A percentile compares a stretch with the other conserved stretches of the same genome.
Conservation (phyloP, 768 basidiomycete species). For the Leucocoprinus sp. region DNA sequence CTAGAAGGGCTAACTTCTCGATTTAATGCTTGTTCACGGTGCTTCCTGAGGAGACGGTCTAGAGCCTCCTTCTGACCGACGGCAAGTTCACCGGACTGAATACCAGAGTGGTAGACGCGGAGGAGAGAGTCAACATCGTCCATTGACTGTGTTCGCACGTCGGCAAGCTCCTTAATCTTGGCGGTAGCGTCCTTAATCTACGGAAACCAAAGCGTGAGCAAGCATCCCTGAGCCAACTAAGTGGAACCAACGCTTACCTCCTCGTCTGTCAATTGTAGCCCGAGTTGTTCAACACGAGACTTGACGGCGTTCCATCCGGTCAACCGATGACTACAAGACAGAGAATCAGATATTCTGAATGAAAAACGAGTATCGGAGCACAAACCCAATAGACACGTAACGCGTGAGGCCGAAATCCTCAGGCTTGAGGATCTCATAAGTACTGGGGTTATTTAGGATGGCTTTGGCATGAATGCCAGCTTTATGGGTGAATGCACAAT, state of each 20-base stretch:
- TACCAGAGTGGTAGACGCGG: slow-evolving; percentile 91
- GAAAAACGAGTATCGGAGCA: slow-evolving; percentile 4
- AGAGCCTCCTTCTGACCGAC: slow-evolving; percentile 92
- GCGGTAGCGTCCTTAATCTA: slow-evolving; percentile 96
- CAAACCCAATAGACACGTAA: slow-evolving; percentile 93
- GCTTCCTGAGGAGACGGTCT: slow-evolving; percentile 77
- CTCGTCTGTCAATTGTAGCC: slow-evolving; percentile 82
- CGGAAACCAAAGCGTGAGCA: slow-evolving; percentile 1
- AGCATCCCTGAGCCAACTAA: slow-evolving; percentile 2
- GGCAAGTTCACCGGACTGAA: slow-evolving; percentile 84
- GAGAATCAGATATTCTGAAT: neutral
- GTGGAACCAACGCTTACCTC: slow-evolving; percentile 46
- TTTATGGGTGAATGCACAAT: slow-evolving; percentile 99
- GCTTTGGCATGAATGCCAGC: slow-evolving; percentile 99
- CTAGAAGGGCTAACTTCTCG: slow-evolving; percentile 19
- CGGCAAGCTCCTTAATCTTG: slow-evolving; percentile 99
- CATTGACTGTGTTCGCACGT: slow-evolving; percentile 97
- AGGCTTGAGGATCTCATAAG: slow-evolving; percentile 98
- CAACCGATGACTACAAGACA: slow-evolving; percentile 64
- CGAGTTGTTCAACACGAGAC: slow-evolving; percentile 96
- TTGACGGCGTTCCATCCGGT: slow-evolving; percentile 99
- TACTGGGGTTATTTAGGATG: slow-evolving; percentile 92
- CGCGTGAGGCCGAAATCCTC: slow-evolving; percentile 97
- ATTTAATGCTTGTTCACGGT: slow-evolving; percentile 37
- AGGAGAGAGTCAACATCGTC: slow-evolving; percentile 97